Evolutionary conservation across 1,284 basidiomycete species (phyloP), one percentile per base, ranked within the genome.

Genomic region (Bjerkandera adusta): DNA sequence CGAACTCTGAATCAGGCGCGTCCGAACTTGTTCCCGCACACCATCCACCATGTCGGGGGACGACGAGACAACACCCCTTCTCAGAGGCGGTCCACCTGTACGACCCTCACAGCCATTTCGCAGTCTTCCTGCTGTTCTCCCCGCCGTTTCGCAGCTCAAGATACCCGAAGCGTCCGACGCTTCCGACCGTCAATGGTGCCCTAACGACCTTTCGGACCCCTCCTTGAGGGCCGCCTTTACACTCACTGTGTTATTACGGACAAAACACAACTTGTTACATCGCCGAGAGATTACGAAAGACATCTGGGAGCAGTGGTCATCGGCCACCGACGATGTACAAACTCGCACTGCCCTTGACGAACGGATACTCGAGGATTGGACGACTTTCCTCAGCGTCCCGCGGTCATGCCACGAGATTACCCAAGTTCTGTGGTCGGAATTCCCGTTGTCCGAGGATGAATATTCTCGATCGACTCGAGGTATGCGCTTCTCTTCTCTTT

Each of bases 271-370:
- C 12, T 29, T 48, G 36, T 32, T 27, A 15, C 20, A 33, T n/a
- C 43, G 8, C 15, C 21, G 16, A 16, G 13, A 21, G 25, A 7
- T 11, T 35, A 21, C 32, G 21, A 22, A 43, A 11, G 62, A 67
- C 20, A 38, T 65, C 4, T 63, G 58, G 60, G 58, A 62, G 5
- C 57, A 53, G 33, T 68, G 67, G 68, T 52, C 55, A 4, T 44
- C 56, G 30, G 57, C 58, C 34, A 42, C 45, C 26, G 47, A 40
- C 16, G 41, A 49, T 15, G 38, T 41, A 11, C 36, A 48, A 21
- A 47, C 47, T 4, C 26, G 51, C 2, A 43, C 55, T 6, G 48
- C 54, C 12, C 37, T 60, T 1, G 61, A 63, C 30, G 34, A 38
- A 12, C 56, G 56, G n/a, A 42, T 63, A 6, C 20, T 53, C 5